These are phyloP conservation scores for Colletotrichum tabaci DNA, from an alignment of 2,329 filamentous ascomycete species.

Conservation along the genomic window DNA sequence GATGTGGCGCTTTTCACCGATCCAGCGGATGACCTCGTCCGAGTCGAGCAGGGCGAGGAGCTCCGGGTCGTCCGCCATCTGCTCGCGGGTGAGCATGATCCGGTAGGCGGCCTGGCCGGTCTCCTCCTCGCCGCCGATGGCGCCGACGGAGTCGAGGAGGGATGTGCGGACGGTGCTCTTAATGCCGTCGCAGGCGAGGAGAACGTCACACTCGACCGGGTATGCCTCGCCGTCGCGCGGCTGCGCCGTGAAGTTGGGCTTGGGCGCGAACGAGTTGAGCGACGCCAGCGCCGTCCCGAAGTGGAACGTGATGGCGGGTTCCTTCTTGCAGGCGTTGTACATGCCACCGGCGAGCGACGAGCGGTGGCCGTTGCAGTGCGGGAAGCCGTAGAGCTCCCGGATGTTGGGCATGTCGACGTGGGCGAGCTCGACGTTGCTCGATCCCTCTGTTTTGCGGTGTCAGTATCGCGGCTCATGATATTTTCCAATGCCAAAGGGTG, in stretches of 20 bases:
- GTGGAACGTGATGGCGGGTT: slow-evolving; percentile 77
- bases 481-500: too few relatives aligned
- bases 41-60: slow-evolving; percentile 77
- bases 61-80: slow-evolving; percentile 78
- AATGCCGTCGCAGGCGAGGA: slow-evolving; percentile 70
- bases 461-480: slow-evolving; percentile 4
- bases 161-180: slow-evolving; percentile 66
- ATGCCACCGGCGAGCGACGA: slow-evolving; percentile 78
- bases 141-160: slow-evolving; percentile 68
- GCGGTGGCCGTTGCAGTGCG: slow-evolving; percentile 86
- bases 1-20: slow-evolving; percentile 81
- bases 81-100: slow-evolving; percentile 79
- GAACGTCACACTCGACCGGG: slow-evolving; percentile 66
- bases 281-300: slow-evolving; percentile 72
- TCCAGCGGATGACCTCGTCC: slow-evolving; percentile 81
- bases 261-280: slow-evolving; percentile 72
- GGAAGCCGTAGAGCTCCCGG: slow-evolving; percentile 77
- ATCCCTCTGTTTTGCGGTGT: slow-evolving; percentile 66
- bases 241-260: slow-evolving; percentile 71
- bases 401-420: slow-evolving; percentile 80
- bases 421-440: slow-evolving; percentile 77
- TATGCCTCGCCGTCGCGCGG: slow-evolving; percentile 70
- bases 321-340: slow-evolving; percentile 77
- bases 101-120: slow-evolving; percentile 85
- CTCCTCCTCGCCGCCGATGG: slow-evolving; percentile 71